Base-by-base conservation (phyloP, 768 basidiomycete species). In the Daedaleopsis sinensis region DNA sequence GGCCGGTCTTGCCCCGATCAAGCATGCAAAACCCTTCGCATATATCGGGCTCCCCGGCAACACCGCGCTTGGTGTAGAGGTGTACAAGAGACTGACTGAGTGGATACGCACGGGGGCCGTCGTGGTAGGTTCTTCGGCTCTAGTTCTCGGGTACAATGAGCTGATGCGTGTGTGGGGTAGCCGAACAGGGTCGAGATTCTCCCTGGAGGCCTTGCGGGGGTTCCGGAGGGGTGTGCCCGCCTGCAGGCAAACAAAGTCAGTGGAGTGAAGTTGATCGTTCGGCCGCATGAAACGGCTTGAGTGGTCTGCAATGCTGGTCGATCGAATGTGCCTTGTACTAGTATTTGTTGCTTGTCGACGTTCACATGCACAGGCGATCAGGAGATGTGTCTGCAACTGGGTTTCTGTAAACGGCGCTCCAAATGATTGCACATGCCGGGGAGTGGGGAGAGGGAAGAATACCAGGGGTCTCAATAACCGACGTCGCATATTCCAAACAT, bases 111-210 rank as follows among this genome's bases (percentile, higher is more conserved):
- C 19, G n/a, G 46, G 19, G 10, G 23, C 42, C 12, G 12, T 54
- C 19, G 36, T 59, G n/a, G 43, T 16, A 42, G 54, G 23, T 19
- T 24, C 16, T 27, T 7, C 24, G 16, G 11, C 15, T 13, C 13
- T n/a, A 12, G n/a, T n/a, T 42, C n/a, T 32, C 13, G 24, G 8
- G 39, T 24, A 37, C 50, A 13, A 44, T 16, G 35, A 18, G 37
- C 46, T 32, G 27, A 32, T 32, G 27, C 27, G 27, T 32, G 66
- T 58, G 57, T 63, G 5, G n/a, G 21, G 21, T 56, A 84, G 83
- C 79, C 80, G 2, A 82, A 78, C 65, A 71, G 71, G 24, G 61
- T 75, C 2, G 77, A 83, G 63, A 67, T 81, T 18, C 65, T 83
- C 12, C 72, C 76, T 0, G 66, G 69, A 23, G 82, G 82, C 2